Base-by-base conservation (phyloP, 164 flowering plant genomes). In the Vitis amurensis region DNA sequence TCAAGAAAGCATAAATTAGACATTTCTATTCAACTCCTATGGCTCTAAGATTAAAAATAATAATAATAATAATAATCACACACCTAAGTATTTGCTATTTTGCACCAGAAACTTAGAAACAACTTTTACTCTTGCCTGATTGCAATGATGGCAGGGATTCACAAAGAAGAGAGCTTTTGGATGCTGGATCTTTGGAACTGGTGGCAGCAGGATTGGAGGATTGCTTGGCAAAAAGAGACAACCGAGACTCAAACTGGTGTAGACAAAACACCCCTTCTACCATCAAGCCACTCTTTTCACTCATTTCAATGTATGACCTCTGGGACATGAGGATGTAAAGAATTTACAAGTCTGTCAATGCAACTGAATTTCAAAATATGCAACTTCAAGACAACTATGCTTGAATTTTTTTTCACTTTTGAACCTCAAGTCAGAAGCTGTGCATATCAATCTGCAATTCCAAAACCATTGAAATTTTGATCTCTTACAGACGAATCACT, bases 61-160 rank as follows among this genome's bases (percentile, higher is more conserved):
- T n/a, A 2, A 17, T 50, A 65, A 47, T 47, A 30, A 50, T 15
- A 65, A 2, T 12, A 10, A 23, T 23, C 27, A 23, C 27, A 23
- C 27, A 23, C 27, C 27, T 23, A 48, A 50, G 29, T 51, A 8
- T 49, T 9, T 9, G 0, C 47, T 52, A 14, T 62, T 31, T 55
- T 62, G 49, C n/a, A 60, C 31, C 2, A 52, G 23, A 61, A 48
- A 60, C 37, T 5, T 7, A 11, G 1, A 44, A 27, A 50, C 11
- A 71, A 49, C 27, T 29, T 44, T n/a, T 47, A 59, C 61, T 51
- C 72, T 63, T 70, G 71, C 77, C 71, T 71, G 77, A 55, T 60
- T 74, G 73, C 30, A 68, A 51, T 53, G 23, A 61, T 60, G 37
- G 62, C 81, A 80, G 77, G 72, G 72, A 67, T 10, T 66, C 55